Evolutionary conservation across 441 rosid genomes (phyloP).

Genomic region (Croton laevigatus): DNA sequence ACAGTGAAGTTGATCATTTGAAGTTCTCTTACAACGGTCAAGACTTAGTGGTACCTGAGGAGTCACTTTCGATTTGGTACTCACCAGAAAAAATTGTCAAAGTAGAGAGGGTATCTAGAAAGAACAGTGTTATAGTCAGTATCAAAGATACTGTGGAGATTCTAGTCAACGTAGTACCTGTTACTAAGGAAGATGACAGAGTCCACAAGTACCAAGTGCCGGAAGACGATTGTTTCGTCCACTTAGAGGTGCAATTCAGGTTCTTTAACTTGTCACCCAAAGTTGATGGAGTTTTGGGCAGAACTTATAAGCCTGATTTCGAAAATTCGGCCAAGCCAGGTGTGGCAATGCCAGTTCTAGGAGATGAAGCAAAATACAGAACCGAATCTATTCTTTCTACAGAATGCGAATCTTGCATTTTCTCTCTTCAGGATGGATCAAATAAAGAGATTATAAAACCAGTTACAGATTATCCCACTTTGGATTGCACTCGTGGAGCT

Average conservation of each 20-base stretch:
- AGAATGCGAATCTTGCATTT: conserved; percentile 51
- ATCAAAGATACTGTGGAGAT: conserved; percentile 55
- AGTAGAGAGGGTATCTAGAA: conserved; percentile 53
- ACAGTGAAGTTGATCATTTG: conserved; percentile 48
- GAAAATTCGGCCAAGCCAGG: conserved; percentile 65
- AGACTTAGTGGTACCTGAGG: conserved; percentile 45
- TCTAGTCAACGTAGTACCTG: conserved; percentile 65
- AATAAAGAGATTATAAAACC: not conserved
- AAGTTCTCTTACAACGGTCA: conserved; percentile 53
- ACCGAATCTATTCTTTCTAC: conserved; percentile 50
- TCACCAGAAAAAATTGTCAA: conserved; percentile 43
- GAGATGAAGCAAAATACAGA: conserved; percentile 62
- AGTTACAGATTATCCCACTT: not conserved
- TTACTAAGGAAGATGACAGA: conserved; percentile 71
- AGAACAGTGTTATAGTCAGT: conserved; percentile 53
- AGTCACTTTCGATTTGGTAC: conserved; percentile 48
- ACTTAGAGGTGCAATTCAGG: conserved; percentile 66
- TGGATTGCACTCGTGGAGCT: conserved; percentile 19
- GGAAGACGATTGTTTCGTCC: conserved; percentile 60
- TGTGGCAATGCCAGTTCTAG: conserved; percentile 67
- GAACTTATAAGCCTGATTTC: conserved; percentile 68
- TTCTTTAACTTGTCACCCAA: conserved; percentile 54
- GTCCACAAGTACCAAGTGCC: conserved; percentile 65
- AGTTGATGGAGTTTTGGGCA: conserved; percentile 70
- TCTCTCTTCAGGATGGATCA: conserved; percentile 22